phyloP scores from a whole-genome alignment of 306 rosid species.

The Trifolium subterraneum region DNA sequence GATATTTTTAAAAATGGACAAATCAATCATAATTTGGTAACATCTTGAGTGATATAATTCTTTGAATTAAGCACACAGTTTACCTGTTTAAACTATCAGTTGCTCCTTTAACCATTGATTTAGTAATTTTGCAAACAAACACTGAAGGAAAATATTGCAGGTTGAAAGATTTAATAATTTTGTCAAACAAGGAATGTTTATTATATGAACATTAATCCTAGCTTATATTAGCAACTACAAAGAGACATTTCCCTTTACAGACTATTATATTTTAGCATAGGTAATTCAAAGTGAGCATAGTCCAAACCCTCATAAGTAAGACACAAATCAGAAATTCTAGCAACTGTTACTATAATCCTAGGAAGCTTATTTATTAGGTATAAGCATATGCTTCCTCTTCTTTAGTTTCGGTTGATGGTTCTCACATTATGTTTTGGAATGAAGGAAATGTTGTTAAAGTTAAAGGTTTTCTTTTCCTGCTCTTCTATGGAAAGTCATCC shows the following conservation, averaged over 20 bases:
- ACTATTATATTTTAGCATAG: no score
- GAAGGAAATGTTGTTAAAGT: neutral
- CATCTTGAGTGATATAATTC: neutral
- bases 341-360: neutral
- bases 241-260: no score
- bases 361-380: neutral
- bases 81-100: constrained; percentile 98
- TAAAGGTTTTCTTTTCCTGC: neutral
- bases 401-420: neutral
- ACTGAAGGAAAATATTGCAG: constrained; percentile 59
- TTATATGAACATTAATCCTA: neutral
- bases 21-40: constrained; percentile 11
- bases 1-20: no score
- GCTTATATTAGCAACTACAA: neutral
- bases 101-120: constrained; percentile 89
- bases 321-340: neutral
- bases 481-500: neutral
- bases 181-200: constrained; percentile 9
- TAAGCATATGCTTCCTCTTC: neutral
- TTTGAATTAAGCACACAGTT: constrained; percentile 4
- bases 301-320: no score
- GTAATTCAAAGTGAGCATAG: no score
- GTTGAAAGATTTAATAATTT: constrained; percentile 25
- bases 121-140: constrained; percentile 98
- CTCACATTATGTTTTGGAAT: neutral